Percentiles rank a stretch among this genome's conserved stretches.
phyloP scores from a whole-genome alignment of 768 basidiomycete species.

The Mycena floridula region DNA sequence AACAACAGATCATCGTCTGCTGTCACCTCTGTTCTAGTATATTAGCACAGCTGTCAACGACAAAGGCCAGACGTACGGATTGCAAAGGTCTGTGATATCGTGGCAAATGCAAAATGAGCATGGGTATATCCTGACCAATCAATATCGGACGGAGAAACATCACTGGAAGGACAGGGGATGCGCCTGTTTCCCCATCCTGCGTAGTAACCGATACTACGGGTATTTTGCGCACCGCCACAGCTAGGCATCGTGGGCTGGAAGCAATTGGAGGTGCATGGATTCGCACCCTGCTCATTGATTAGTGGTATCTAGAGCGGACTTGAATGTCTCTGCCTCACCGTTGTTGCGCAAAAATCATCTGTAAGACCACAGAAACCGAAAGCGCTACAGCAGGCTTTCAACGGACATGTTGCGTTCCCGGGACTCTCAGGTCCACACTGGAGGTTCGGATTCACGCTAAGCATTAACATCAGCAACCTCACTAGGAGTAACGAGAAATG shows the following conservation, averaged over 20 bases:
- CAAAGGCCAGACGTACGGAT: constrained; percentile 3
- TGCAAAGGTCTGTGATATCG: constrained; percentile 10
- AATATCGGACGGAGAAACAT: constrained; percentile 10
- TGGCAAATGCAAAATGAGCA: constrained; percentile 14
- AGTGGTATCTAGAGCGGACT: too few relatives aligned
- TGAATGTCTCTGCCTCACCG: constrained; percentile 8
- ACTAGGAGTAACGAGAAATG: too few relatives aligned
- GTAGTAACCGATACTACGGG: constrained; percentile 16
- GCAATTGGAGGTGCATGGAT: constrained; percentile 12
- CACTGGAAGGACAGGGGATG: constrained; percentile 1
- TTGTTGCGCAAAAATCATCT: constrained; percentile 15
- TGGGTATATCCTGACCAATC: constrained; percentile 11
- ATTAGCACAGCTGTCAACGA: too few relatives aligned
- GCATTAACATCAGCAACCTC: background rate
- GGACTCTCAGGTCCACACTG: constrained; percentile 18
- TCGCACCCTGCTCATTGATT: constrained; percentile 3
- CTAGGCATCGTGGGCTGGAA: constrained; percentile 4
- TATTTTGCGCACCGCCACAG: constrained; percentile 5
- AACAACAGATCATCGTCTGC: constrained; percentile 7
- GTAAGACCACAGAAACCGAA: constrained; percentile 21
- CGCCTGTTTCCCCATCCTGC: constrained; percentile 15
- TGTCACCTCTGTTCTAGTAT: too few relatives aligned
- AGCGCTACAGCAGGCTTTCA: constrained; percentile 19
- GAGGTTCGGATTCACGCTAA: constrained; percentile 10
- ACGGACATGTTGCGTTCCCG: constrained; percentile 14